Conservation (phyloP, 2,329 filamentous ascomycete genomes). For the Monosporascus sp. region DNA sequence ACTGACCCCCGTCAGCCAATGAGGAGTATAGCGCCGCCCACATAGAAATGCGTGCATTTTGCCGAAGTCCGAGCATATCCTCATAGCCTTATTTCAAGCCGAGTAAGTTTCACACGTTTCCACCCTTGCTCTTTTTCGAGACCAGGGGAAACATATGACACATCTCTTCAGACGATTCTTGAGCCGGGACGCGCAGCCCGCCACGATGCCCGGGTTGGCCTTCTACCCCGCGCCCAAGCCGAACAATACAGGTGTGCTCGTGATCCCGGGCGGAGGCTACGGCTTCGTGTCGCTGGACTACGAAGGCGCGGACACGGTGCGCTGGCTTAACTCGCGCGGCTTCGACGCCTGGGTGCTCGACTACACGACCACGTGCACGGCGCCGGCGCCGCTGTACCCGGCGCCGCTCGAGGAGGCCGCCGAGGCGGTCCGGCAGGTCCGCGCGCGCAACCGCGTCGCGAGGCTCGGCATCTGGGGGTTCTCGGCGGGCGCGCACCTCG, state of each 20-base stretch:
- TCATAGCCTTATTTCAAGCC: too few relatives aligned
- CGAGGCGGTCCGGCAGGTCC: slow-evolving; percentile 13
- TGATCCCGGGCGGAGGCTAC: slow-evolving; percentile 21
- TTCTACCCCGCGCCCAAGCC: background rate
- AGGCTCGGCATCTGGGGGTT: slow-evolving; percentile 21
- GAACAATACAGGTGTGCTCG: slow-evolving; percentile 11
- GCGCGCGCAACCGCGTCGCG: slow-evolving; percentile 6
- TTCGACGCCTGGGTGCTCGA: slow-evolving; percentile 19
- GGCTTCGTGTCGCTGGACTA: slow-evolving; percentile 12
- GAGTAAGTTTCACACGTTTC: too few relatives aligned
- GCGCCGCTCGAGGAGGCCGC: slow-evolving; percentile 13
- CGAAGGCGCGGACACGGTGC: slow-evolving; percentile 12
- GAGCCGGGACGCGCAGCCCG: too few relatives aligned
- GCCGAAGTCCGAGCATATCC: too few relatives aligned
- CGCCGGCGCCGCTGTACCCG: slow-evolving; percentile 12
- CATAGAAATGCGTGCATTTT: too few relatives aligned
- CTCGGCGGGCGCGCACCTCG: slow-evolving; percentile 18
- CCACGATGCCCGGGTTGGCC: background rate
- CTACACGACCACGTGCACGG: slow-evolving; percentile 11
- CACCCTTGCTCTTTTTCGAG: too few relatives aligned
- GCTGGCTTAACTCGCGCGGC: slow-evolving; percentile 16
- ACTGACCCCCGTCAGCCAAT: too few relatives aligned
- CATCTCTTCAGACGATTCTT: too few relatives aligned
- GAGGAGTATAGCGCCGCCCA: too few relatives aligned
- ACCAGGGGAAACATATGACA: too few relatives aligned